Evolutionary conservation across 1,284 basidiomycete genomes (phyloP), one percentile per base, ranked within the genome.

Genomic region (Sanghuangporus sanghuang): DNA sequence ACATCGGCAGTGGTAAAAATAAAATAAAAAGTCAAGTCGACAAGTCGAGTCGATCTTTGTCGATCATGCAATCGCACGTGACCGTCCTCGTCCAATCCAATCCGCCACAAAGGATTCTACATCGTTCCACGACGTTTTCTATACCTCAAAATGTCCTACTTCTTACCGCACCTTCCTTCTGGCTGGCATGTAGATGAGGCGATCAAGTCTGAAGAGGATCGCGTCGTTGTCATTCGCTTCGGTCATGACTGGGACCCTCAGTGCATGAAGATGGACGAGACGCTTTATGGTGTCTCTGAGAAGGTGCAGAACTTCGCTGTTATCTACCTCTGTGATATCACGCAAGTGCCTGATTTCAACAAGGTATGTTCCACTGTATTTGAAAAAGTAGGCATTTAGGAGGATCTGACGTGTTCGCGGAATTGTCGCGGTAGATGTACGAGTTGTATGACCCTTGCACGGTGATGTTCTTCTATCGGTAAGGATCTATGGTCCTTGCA

Each of bases 211-310:
- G 96, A 99, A 76, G 96, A 99, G 76, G 95, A 98, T 72, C 86
- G 96, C 58, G 87, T 98, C 42, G 96, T 99, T 44, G 91, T 95
- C 64, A 88, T 98, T 64, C 90, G 96, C 11, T 99, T 98, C 75
- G 96, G 96, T 0, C 92, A 96, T 74, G 96, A 98, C 76, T 92
- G 90, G 86, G 94, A 99, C 74, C 80, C 85, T 1, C 90, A 96
- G 67, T 99, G 96, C 78, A 98, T 98, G 97, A 90, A 89, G 40
- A 98, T 98, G 95, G 97, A 99, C 79, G 96, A 99, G 77, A 98
- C 95, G 2, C 85, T 99, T 18, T 94, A 95, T 75, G 82, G 85
- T 11, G 90, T 98, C 58, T 89, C 92, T 1, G 96, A 98, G 77
- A 96, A 95, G 76, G 95, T 99, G 3, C 95, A 97, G 78, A 98